Percentiles rank a stretch among this genome's conserved stretches.
phyloP scores from a whole-genome alignment of 2,329 filamentous ascomycete genomes.

The Cladosporium sp. region DNA sequence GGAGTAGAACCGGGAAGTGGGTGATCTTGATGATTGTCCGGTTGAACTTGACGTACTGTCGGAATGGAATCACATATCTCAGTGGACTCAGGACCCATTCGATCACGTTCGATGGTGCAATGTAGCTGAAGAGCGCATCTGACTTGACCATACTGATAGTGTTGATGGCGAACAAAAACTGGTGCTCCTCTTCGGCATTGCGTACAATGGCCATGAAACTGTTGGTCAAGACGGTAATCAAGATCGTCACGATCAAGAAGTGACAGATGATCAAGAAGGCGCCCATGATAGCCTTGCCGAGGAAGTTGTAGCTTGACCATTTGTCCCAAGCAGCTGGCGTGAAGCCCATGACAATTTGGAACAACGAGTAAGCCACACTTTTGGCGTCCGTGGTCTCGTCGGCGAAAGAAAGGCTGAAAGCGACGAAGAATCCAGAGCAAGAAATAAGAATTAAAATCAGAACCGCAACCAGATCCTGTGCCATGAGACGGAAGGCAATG shows the following conservation, averaged over 20 bases:
- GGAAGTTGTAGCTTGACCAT: constrained; percentile 77
- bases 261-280: constrained; percentile 93
- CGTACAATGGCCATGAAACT: constrained; percentile 94
- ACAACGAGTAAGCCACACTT: constrained; percentile 84
- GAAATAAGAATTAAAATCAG: constrained; percentile 81
- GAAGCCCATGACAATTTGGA: constrained; percentile 94
- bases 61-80: constrained; percentile 77
- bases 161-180: constrained; percentile 92
- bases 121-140: constrained; percentile 92
- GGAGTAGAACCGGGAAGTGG: constrained; percentile 83
- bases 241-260: constrained; percentile 89
- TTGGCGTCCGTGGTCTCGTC: constrained; percentile 68
- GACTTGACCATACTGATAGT: constrained; percentile 98
- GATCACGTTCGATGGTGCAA: constrained; percentile 87
- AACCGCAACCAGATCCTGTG: constrained; percentile 81
- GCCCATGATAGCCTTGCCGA: constrained; percentile 75
- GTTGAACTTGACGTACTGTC: constrained; percentile 81
- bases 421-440: constrained; percentile 94
- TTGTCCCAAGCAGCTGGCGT: constrained; percentile 92
- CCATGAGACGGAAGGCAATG: constrained; percentile 93
- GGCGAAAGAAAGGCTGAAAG: constrained; percentile 80
- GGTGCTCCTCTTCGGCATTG: constrained; percentile 89
- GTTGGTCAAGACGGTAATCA: constrained; percentile 94
- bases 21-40: constrained; percentile 89
- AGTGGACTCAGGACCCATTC: constrained; percentile 86